A percentile compares a stretch with the other conserved stretches of the same genome.
Evolutionary conservation across 192 early-diverging fungal species (phyloP).

Genomic region (Phycomyces blakesleeanus): DNA sequence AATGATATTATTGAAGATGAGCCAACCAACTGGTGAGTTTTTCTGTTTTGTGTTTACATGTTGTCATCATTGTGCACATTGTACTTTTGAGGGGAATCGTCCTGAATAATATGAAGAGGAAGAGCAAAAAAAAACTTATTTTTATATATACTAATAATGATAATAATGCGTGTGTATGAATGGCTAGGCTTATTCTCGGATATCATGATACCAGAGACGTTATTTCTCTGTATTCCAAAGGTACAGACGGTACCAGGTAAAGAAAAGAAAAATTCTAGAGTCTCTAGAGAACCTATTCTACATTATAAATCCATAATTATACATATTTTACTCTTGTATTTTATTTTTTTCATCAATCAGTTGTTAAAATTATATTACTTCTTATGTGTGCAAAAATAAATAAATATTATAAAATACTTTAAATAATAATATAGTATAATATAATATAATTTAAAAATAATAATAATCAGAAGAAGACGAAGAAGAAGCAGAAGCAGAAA

Average conservation of each 20-base stretch:
- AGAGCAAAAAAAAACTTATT: background rate
- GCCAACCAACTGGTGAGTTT: conserved; percentile 52
- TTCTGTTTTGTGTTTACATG: background rate
- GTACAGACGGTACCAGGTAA: conserved; percentile 43
- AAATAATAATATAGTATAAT: too few species aligned
- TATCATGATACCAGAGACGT: conserved; percentile 58
- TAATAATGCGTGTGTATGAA: background rate
- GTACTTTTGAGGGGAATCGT: background rate
- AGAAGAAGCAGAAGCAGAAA: background rate
- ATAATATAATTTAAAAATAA: too few species aligned
- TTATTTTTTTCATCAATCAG: too few species aligned
- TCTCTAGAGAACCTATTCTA: background rate
- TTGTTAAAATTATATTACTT: too few species aligned
- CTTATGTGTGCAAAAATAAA: background rate
- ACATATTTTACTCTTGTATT: too few species aligned
- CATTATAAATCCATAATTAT: too few species aligned
- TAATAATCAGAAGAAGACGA: background rate
- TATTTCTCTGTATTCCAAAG: conserved; percentile 56
- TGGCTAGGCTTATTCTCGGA: conserved; percentile 53
- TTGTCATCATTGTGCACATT: too few species aligned
- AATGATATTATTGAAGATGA: conserved; percentile 47
- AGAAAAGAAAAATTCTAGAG: background rate
- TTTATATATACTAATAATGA: background rate
- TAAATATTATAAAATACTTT: too few species aligned
- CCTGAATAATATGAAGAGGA: background rate